phyloP scores from a whole-genome alignment of 2,329 filamentous ascomycete species.

The Stemphylium beticola region DNA sequence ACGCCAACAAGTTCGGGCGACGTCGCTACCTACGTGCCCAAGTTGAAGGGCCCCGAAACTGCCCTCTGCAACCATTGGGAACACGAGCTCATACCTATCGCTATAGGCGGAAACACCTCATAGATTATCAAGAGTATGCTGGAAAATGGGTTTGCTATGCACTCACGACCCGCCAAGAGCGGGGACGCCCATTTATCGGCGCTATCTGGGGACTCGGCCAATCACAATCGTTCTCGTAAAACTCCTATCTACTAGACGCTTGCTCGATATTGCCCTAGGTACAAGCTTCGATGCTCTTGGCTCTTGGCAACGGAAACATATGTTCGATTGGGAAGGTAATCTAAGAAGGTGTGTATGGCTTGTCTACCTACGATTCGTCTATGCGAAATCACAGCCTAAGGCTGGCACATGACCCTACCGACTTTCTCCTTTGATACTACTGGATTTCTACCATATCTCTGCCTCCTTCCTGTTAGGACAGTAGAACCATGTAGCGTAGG shows the following conservation, averaged over 20 bases:
- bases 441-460: conserved; percentile 14
- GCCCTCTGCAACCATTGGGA: no score
- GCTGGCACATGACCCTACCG: conserved; percentile 10
- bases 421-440: not conserved
- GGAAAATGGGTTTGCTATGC: no score
- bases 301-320: conserved; percentile 20
- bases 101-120: no score
- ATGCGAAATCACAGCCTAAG: conserved; percentile 13
- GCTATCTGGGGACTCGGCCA: conserved; percentile 1
- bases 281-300: conserved; percentile 10
- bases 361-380: conserved; percentile 17
- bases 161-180: no score
- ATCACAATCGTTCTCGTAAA: conserved; percentile 2
- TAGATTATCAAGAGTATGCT: no score
- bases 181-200: no score
- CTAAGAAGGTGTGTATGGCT: conserved; percentile 22
- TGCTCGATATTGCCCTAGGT: conserved; percentile 4
- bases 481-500: conserved; percentile 9
- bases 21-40: no score
- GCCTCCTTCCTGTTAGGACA: conserved; percentile 31
- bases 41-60: no score
- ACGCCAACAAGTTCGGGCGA: no score
- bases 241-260: conserved; percentile 14
- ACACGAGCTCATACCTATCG: no score
- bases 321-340: conserved; percentile 30